A percentile compares a stretch with the other conserved stretches of the same genome.
Evolutionary conservation across 345 rosid genomes (phyloP).

Genomic region (Physaria fendleri): DNA sequence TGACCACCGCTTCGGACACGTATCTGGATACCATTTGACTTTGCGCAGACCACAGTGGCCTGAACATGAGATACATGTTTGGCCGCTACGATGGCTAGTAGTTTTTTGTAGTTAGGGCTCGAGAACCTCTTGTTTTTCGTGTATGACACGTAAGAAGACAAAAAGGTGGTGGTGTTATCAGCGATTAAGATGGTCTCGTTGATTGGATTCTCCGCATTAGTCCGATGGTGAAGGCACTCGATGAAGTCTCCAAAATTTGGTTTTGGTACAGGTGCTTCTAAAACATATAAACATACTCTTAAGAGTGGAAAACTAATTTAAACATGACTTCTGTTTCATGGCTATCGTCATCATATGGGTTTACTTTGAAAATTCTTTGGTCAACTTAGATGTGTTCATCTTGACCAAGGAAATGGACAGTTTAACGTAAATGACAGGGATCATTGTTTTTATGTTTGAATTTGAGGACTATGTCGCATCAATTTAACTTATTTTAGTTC

Average conservation of each 20-base stretch:
- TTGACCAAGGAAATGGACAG: neutral
- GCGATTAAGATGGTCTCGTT: slow-evolving; percentile 6
- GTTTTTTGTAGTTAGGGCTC: slow-evolving; percentile 9
- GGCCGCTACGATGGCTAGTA: slow-evolving; percentile 22
- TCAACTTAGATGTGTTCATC: neutral
- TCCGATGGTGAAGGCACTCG: slow-evolving; percentile 8
- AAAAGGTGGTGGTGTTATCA: slow-evolving; percentile 17
- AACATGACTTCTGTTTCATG: neutral
- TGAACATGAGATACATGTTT: slow-evolving; percentile 28
- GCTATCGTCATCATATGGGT: neutral
- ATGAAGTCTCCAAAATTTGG: slow-evolving; percentile 7
- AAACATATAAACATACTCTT: too few relatives aligned
- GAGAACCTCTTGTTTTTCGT: slow-evolving; percentile 22
- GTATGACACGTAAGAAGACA: slow-evolving; percentile 17
- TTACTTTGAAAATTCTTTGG: neutral
- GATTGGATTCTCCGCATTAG: slow-evolving; percentile 15
- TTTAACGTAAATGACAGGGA: neutral
- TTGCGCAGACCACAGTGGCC: slow-evolving; percentile 32
- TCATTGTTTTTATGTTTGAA: neutral
- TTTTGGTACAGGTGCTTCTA: neutral
- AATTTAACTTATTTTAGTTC: neutral
- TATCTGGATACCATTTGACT: slow-evolving; percentile 15
- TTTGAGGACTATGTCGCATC: neutral
- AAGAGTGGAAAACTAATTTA: neutral
- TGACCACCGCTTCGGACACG: slow-evolving; percentile 32